Conservation (phyloP, 2,329 filamentous ascomycete genomes). For the Arthrobotrys sphaeroides region DNA sequence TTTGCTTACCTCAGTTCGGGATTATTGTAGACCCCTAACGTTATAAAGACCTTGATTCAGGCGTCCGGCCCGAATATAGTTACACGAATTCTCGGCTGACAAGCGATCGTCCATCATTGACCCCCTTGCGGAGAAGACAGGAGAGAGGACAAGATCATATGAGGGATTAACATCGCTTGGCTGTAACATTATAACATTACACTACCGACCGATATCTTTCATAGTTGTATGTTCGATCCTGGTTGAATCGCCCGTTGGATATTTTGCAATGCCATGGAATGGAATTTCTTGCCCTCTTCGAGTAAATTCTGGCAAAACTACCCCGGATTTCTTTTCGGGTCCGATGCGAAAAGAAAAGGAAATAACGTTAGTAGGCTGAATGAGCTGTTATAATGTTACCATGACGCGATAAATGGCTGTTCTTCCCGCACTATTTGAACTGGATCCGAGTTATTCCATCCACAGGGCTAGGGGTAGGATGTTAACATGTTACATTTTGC, state of each 20-base stretch:
- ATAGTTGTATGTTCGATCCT: constrained; percentile 1
- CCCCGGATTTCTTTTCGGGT: constrained; percentile 27
- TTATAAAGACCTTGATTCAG: constrained; percentile 20
- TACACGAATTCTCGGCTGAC: constrained; percentile 38
- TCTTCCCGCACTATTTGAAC: not conserved
- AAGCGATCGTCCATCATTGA: constrained; percentile 16
- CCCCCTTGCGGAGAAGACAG: constrained; percentile 17
- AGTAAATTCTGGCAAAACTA: constrained; percentile 19
- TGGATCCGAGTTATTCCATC: not conserved
- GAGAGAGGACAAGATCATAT: not conserved
- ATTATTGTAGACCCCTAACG: constrained; percentile 18
- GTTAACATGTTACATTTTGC: constrained; percentile 5
- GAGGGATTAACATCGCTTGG: constrained; percentile 46
- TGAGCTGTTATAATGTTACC: constrained; percentile 12
- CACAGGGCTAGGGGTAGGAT: not conserved
- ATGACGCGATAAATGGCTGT: constrained; percentile 3
- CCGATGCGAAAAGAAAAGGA: no score
- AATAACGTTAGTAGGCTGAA: constrained; percentile 27
- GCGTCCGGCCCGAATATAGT: constrained; percentile 4
- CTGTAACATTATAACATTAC: constrained; percentile 45
- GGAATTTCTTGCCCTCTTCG: not conserved
- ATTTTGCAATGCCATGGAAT: not conserved
- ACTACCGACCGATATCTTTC: not conserved
- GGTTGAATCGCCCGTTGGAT: not conserved
- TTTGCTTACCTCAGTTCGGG: constrained; percentile 8